Evolutionary conservation across 192 early-diverging fungal genomes (phyloP), one percentile per base, ranked within the genome.

Genomic region (Mortierella hygrophila): DNA sequence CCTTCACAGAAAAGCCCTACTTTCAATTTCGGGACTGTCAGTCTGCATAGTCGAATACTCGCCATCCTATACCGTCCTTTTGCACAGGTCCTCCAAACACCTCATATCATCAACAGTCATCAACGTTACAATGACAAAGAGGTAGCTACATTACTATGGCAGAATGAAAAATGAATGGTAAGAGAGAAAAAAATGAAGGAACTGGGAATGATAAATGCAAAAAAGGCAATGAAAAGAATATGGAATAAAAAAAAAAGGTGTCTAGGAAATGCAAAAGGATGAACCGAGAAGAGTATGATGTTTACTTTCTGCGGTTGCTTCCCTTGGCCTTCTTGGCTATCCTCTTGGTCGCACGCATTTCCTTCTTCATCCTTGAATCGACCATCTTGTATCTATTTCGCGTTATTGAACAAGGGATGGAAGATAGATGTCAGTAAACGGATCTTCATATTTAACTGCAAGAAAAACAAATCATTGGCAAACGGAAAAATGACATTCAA

Each of bases 311-410:
- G 72, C 92, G 87, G 49, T 87, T 88, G 41, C 88, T 88, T 79
- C 87, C 82, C 90, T 94, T 93, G 71, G 79, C 82, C 75, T 92
- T 91, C 89, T 95, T 94, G 37, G 82, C 93, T 76, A 90, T 89
- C 75, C 95, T 89, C 92, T 98, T 98, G 72, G 91, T 81, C 2
- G 97, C 97, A 41, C 96, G 93, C 84, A 96, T 88, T 83, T 98
- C 98, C 90, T 97, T 98, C 94, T 98, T 98, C 97, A 99, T 98
- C 57, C 96, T 91, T 76, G 94, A 87, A 90, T 99, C 98, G 7
- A 99, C 97, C 98, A 99, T 99, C 95, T 94, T 95, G 82, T 91
- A 90, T 77, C 83, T 85, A 76, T 55, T 69, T 35, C 6, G 1
- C 15, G 6, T 38, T 15, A 73, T 68, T 21, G 38, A 55, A 52